Evolutionary conservation across 2,329 filamentous ascomycete genomes (phyloP), one percentile per base, ranked within the genome.

Genomic region (Nigrograna mackinnonii): DNA sequence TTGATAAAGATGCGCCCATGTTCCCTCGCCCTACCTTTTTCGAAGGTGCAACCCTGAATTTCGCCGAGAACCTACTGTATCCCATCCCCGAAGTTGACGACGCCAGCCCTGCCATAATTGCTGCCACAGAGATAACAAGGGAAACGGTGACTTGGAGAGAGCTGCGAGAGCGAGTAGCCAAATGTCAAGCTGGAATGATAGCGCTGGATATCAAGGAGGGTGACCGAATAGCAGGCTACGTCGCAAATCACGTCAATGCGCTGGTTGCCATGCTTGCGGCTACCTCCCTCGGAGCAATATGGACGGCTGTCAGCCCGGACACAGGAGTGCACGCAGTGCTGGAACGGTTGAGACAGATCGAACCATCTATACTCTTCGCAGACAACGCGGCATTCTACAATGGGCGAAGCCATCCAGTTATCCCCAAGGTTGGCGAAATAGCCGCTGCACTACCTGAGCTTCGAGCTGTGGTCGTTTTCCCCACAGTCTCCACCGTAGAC

Each of bases 311-410:
- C 36, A 95, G 89, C 57, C 91, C 92, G 3, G 92, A 97, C 66
- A 96, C 87, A 13, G 92, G 92, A 9, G 89, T 95, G 2, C 89
- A 89, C 57, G 92, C 91, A 13, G 91, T 97, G 1, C 73, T 97
- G 19, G 94, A 97, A 64, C 81, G 94, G 6, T 72, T 97, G 47
- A 79, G 80, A 34, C 94, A 97, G 72, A 94, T 97, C 53, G 81
- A 85, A 47, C 92, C 94, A 4, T 84, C 81, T 45, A 71, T 95
- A 1, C 73, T 97, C 3, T 95, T 96, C 60, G 85, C 88, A 1
- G 92, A 96, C 65, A 94, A 95, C 56, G 90, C 86, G 9, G 86
- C 87, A 6, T 79, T 91, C 41, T 97, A 97, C 70, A 97, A 97
- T 65, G 91, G 90, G 48, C 94, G 94, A 69, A 79, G 85, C 26